These are phyloP conservation scores for Yarrowia divulgata DNA, from an alignment of 805 yeast species.

Conservation along the genomic window DNA sequence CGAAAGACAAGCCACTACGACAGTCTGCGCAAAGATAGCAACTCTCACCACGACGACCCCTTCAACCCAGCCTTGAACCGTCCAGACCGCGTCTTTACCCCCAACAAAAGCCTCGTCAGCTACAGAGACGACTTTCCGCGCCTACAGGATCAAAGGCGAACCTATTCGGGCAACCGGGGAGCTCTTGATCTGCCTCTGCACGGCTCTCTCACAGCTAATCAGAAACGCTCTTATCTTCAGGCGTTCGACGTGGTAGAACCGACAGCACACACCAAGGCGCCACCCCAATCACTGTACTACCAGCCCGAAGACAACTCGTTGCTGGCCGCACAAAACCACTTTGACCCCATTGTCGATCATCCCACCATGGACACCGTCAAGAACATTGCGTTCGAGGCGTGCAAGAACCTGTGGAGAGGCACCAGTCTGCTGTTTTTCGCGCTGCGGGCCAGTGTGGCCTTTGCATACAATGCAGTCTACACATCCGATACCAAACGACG, in stretches of 20 bases:
- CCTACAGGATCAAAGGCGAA: neutral
- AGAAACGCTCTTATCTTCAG: constrained; percentile 34
- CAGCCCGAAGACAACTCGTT: constrained; percentile 4
- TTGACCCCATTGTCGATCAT: constrained; percentile 18
- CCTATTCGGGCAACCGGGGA: neutral
- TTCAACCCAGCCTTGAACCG: neutral
- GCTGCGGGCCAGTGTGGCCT: constrained; percentile 8
- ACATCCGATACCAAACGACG: constrained; percentile 32
- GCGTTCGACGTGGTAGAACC: constrained; percentile 27
- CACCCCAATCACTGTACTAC: constrained; percentile 14
- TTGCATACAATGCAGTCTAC: constrained; percentile 21
- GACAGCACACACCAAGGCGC: neutral
- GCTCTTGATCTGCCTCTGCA: constrained; percentile 32
- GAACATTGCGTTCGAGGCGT: constrained; percentile 31
- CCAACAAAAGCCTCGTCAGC: constrained; percentile 22
- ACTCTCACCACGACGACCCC: constrained; percentile 19
- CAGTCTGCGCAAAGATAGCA: constrained; percentile 28
- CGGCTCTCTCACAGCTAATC: constrained; percentile 24
- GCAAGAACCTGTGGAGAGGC: constrained; percentile 34
- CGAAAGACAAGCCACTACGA: constrained; percentile 32
- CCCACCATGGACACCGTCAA: constrained; percentile 37
- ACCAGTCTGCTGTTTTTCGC: constrained; percentile 32
- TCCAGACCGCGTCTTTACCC: constrained; percentile 7
- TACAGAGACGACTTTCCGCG: constrained; percentile 6
- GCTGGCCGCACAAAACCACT: constrained; percentile 24